Conservation (phyloP, 345 rosid genomes). For the Citrus glauca region DNA sequence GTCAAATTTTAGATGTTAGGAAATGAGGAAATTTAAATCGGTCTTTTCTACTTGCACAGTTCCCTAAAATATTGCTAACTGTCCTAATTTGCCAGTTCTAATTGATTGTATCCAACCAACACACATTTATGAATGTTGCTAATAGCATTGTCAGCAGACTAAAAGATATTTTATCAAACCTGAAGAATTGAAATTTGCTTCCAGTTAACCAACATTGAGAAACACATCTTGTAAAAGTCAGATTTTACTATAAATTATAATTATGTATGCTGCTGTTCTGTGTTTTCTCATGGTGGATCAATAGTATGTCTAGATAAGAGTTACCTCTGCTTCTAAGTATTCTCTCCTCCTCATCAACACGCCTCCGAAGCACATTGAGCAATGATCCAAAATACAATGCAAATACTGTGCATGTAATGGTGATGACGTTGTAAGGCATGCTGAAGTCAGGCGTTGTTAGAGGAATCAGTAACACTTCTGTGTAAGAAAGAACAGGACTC, state of each 20-base stretch:
- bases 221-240: neutral
- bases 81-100: neutral
- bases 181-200: neutral
- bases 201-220: neutral
- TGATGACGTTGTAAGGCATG: conserved; percentile 98
- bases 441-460: conserved; percentile 97
- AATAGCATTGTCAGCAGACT: neutral
- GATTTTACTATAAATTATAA: neutral
- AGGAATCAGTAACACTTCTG: conserved; percentile 89
- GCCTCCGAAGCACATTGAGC: conserved; percentile 75
- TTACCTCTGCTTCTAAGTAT: conserved; percentile 65
- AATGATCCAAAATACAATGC: conserved; percentile 88
- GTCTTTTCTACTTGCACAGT: neutral
- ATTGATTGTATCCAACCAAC: neutral
- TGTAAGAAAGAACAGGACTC: conserved; percentile 60
- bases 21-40: neutral
- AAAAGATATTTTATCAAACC: neutral
- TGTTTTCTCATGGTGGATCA: neutral
- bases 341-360: conserved; percentile 80
- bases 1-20: neutral
- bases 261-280: neutral
- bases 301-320: neutral
- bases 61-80: neutral
- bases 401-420: conserved; percentile 86
- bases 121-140: neutral